Percentiles rank a stretch among this genome's conserved stretches.
phyloP scores from a whole-genome alignment of 176 grass and related monocot genomes.

The Phyllostachys edulis region DNA sequence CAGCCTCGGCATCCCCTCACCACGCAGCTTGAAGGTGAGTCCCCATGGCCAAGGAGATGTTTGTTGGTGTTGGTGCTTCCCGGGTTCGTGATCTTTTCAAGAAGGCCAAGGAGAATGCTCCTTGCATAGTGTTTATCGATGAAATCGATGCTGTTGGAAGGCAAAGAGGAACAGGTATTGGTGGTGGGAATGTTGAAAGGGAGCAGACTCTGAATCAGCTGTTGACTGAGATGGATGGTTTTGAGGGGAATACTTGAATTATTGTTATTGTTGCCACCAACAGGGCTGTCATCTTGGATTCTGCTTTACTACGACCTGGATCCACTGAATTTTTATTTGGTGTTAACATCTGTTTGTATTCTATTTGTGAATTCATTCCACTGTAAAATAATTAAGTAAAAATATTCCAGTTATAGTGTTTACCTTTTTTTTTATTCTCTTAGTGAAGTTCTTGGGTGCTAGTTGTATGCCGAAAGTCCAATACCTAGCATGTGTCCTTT shows the following conservation, averaged over 20 bases:
- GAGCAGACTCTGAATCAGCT: constrained; percentile 90
- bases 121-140: constrained; percentile 96
- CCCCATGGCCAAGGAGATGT: constrained; percentile 57
- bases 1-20: no score
- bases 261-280: constrained; percentile 98
- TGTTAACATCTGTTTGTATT: constrained; percentile 7
- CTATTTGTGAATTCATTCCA: not conserved
- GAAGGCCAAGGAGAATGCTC: constrained; percentile 98
- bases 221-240: constrained; percentile 94
- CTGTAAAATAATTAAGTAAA: constrained; percentile 1
- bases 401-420: not conserved
- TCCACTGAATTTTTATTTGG: not conserved
- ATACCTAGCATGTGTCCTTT: not conserved
- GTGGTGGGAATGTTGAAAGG: constrained; percentile 94
- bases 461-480: not conserved
- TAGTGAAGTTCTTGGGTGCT: not conserved
- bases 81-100: constrained; percentile 96
- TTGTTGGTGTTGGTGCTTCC: constrained; percentile 95
- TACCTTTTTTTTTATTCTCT: no score
- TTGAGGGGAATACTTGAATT: constrained; percentile 88
- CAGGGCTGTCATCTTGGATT: constrained; percentile 95
- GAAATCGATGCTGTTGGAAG: constrained; percentile 93
- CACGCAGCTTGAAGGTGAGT: no score
- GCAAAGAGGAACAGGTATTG: constrained; percentile 89
- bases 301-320: constrained; percentile 88